Evolutionary conservation across 2,329 filamentous ascomycete species (phyloP).

Genomic region (Pestalotiopsis sp.): DNA sequence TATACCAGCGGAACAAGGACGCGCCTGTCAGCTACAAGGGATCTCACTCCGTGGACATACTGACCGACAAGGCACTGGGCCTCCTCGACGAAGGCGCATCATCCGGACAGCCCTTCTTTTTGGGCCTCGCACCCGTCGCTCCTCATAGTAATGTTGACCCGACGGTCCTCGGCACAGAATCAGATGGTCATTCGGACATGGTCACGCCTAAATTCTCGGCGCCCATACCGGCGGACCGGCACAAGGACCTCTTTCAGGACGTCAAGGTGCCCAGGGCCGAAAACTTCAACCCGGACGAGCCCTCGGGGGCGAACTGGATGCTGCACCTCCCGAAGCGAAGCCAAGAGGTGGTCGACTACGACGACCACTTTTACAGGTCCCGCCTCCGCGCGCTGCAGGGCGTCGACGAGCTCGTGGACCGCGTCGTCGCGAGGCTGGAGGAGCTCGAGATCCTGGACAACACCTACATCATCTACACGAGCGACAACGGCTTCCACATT

Average conservation of each 20-base stretch:
- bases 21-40: slow-evolving; percentile 57
- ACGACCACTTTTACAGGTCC: slow-evolving; percentile 42
- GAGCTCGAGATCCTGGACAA: slow-evolving; percentile 36
- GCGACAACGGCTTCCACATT: slow-evolving; percentile 52
- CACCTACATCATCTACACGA: slow-evolving; percentile 47
- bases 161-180: not conserved
- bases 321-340: slow-evolving; percentile 36
- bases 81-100: slow-evolving; percentile 38
- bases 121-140: slow-evolving; percentile 61
- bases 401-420: slow-evolving; percentile 48
- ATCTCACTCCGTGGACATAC: slow-evolving; percentile 56
- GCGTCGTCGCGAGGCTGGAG: slow-evolving; percentile 37
- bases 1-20: slow-evolving; percentile 58
- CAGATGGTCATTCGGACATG: not conserved
- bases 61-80: slow-evolving; percentile 54
- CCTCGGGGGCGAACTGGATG: slow-evolving; percentile 48
- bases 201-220: slow-evolving; percentile 42
- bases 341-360: slow-evolving; percentile 33
- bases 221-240: slow-evolving; percentile 59
- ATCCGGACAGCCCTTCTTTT: slow-evolving; percentile 56
- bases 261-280: slow-evolving; percentile 62
- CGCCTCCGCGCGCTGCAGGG: slow-evolving; percentile 46
- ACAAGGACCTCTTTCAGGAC: slow-evolving; percentile 61
- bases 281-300: slow-evolving; percentile 66
- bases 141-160: slow-evolving; percentile 51